Evolutionary conservation across 1,284 basidiomycete species (phyloP), one percentile per base, ranked within the genome.

Genomic region (Takashimella tepidaria): DNA sequence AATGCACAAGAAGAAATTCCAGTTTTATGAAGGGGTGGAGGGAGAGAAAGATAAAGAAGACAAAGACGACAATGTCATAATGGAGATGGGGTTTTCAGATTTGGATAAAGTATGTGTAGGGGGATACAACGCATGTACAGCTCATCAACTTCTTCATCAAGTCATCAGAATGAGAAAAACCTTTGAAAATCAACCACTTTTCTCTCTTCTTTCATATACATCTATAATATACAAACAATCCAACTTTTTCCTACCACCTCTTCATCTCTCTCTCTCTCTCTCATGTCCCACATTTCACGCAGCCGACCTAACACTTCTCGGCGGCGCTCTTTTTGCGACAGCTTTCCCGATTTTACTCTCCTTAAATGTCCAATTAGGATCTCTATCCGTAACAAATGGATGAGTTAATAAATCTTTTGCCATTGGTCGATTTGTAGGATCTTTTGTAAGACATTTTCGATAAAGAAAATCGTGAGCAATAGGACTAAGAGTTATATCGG

Each of bases 391-490:
- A 55, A 97, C 84, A 79, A 96, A 99, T 24, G 83, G 82, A 75
- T 98, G 92, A 59, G 81, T 80, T 54, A 89, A 81, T 55, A 98
- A 81, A 63, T 92, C 87, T 41, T 83, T 78, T 12, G 95, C 91
- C 21, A 81, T 87, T 0, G 95, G 92, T 27, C 96, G 84, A 57
- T 87, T 82, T 46, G 86, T 84, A 3, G 95, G 91, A 68, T 97
- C 86, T 60, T 90, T 86, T 6, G 89, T 87, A 68, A 98, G 92
- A 75, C 96, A 98, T 70, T 85, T 85, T 55, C 85, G 84, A 62
- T 82, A 80, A 61, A 95, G 81, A 73, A 98, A 98, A 69, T 95
- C 88, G 57, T 88, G 82, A 8, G 89, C 92, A 51, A 85, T 79
- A 11, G 82, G 77, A 20, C 86, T 85, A 37, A 98, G 77, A 5